These are phyloP conservation scores for Heracleum sosnowskyi DNA, from an alignment of 129 eudicot species.

Conservation along the genomic window DNA sequence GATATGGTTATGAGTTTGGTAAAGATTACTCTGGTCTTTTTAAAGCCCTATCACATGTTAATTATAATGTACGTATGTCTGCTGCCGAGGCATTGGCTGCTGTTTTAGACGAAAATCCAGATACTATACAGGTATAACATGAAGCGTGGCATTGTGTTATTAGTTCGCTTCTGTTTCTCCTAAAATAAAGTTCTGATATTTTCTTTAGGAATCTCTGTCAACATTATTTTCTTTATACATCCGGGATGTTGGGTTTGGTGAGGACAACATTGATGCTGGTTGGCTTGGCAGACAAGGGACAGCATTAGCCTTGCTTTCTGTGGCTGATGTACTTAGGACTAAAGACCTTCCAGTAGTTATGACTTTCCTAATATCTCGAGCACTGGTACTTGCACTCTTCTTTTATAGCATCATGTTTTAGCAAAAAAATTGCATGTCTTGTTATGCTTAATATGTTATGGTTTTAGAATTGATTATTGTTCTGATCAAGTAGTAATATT, in stretches of 20 bases:
- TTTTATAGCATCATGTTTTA: not conserved
- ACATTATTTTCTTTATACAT: slow-evolving; percentile 88
- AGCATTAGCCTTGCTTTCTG: slow-evolving; percentile 75
- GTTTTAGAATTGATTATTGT: not conserved
- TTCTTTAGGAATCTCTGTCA: slow-evolving; percentile 69
- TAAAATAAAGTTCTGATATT: not conserved
- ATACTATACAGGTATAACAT: slow-evolving; percentile 68
- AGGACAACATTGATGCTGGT: slow-evolving; percentile 58
- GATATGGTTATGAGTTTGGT: slow-evolving; percentile 81
- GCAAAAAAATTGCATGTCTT: not conserved
- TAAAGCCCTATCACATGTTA: slow-evolving; percentile 81
- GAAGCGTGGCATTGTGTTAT: not conserved
- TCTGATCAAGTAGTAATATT: not conserved
- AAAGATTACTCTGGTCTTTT: slow-evolving; percentile 87
- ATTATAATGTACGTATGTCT: slow-evolving; percentile 78
- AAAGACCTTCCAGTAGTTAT: slow-evolving; percentile 99
- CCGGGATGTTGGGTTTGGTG: slow-evolving; percentile 68
- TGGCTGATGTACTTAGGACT: slow-evolving; percentile 90
- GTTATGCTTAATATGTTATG: not conserved
- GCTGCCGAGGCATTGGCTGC: slow-evolving; percentile 98
- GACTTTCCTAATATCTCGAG: slow-evolving; percentile 94
- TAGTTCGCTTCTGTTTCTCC: not conserved
- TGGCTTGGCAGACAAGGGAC: slow-evolving; percentile 99
- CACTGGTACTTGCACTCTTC: slow-evolving; percentile 54
- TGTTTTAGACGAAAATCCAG: slow-evolving; percentile 91